Conservation (phyloP, 2,329 filamentous ascomycete species). For the Penicillium sp. region DNA sequence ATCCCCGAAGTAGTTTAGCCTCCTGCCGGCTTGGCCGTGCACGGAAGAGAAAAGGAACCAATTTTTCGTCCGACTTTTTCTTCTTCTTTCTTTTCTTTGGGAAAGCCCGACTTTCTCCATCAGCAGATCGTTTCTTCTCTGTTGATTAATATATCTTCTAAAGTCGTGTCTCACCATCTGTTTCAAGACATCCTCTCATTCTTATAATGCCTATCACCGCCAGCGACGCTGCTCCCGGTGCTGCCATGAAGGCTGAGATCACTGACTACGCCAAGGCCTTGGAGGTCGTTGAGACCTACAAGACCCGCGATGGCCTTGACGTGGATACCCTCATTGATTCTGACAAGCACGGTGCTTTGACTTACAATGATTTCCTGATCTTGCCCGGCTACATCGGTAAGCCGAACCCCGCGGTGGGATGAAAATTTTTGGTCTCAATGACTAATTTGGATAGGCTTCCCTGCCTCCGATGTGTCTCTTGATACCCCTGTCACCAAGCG, state of each 20-base stretch:
- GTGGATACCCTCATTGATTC: slow-evolving; percentile 87
- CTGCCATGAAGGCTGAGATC: slow-evolving; percentile 55
- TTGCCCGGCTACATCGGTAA: slow-evolving; percentile 92
- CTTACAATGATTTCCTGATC: slow-evolving; percentile 98
- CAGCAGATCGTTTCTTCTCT: slow-evolving; percentile 52
- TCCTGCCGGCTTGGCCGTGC: slow-evolving; percentile 21
- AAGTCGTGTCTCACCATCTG: slow-evolving; percentile 25
- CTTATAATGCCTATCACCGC: slow-evolving; percentile 68
- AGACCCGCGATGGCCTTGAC: slow-evolving; percentile 80
- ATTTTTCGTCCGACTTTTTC: slow-evolving; percentile 37
- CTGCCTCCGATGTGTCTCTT: slow-evolving; percentile 82
- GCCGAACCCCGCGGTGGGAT: slow-evolving; percentile 17
- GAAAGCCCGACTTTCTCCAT: slow-evolving; percentile 63
- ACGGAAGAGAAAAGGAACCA: slow-evolving; percentile 31
- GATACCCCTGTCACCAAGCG: slow-evolving; percentile 94
- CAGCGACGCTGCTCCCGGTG: slow-evolving; percentile 56
- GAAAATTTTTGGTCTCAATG: neutral
- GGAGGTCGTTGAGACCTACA: slow-evolving; percentile 78
- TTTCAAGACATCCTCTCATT: slow-evolving; percentile 32
- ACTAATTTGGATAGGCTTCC: slow-evolving; percentile 63
- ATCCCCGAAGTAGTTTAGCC: slow-evolving; percentile 24
- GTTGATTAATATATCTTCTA: slow-evolving; percentile 42
- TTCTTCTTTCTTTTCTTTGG: slow-evolving; percentile 55
- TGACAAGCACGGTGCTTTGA: slow-evolving; percentile 86
- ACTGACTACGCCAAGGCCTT: slow-evolving; percentile 75